Conservation (phyloP, 192 early-diverging fungal species). For the Entomortierella beljakovae region DNA sequence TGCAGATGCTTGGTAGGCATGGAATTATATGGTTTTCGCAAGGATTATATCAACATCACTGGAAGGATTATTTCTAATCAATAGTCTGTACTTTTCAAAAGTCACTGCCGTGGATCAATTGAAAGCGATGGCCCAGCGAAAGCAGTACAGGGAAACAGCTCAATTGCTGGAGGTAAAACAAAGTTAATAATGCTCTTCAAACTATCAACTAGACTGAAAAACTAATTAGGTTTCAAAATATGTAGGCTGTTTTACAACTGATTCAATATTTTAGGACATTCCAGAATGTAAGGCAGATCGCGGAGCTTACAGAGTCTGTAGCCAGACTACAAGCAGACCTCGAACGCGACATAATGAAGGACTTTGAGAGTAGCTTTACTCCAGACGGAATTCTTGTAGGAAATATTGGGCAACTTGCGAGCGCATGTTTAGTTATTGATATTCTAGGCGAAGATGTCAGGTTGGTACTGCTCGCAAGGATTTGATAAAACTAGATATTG, state of each 20-base stretch:
- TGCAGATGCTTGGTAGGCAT: conserved; percentile 86
- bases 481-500: background rate
- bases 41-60: background rate
- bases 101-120: conserved; percentile 83
- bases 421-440: conserved; percentile 83
- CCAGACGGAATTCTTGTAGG: conserved; percentile 68
- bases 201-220: background rate
- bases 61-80: background rate
- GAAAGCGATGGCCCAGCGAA: conserved; percentile 68
- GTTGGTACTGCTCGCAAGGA: conserved; percentile 41
- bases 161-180: conserved; percentile 76
- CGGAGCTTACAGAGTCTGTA: conserved; percentile 72
- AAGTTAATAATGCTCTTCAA: background rate
- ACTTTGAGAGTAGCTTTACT: conserved; percentile 79
- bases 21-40: too few relatives aligned
- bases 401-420: conserved; percentile 66
- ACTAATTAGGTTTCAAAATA: background rate
- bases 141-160: conserved; percentile 84
- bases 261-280: conserved; percentile 81
- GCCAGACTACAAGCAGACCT: conserved; percentile 40
- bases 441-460: conserved; percentile 74
- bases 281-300: conserved; percentile 81
- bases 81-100: conserved; percentile 36
- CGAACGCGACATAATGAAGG: conserved; percentile 67
- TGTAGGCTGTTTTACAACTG: conserved; percentile 80